A percentile compares a stretch with the other conserved stretches of the same genome.
Conservation (phyloP, 306 rosid species). For the Comarum palustre region DNA sequence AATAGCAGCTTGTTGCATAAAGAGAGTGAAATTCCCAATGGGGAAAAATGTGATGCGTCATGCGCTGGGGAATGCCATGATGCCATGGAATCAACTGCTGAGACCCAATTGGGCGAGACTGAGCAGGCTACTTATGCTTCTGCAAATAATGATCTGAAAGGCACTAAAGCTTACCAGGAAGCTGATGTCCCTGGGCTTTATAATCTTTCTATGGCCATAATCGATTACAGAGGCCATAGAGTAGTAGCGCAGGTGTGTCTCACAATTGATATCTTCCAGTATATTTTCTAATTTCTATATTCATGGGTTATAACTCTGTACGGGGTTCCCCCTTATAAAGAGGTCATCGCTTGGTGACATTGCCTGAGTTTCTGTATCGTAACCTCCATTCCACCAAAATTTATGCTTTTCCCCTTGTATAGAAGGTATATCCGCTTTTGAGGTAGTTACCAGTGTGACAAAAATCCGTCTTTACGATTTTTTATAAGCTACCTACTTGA, state of each 20-base stretch:
- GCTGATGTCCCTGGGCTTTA: conserved; percentile 93
- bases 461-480: not conserved
- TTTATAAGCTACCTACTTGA: not conserved
- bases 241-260: conserved; percentile 94
- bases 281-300: not conserved
- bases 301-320: not conserved
- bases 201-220: conserved; percentile 94
- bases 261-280: not conserved
- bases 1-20: conserved; percentile 31
- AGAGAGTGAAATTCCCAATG: conserved; percentile 50
- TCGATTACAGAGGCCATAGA: conserved; percentile 97
- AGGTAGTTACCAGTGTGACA: not conserved
- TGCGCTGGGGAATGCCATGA: conserved; percentile 43
- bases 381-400: not conserved
- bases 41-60: conserved; percentile 42
- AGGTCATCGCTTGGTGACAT: not conserved
- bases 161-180: conserved; percentile 98
- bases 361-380: not conserved
- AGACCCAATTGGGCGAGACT: conserved; percentile 71
- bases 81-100: conserved; percentile 44
- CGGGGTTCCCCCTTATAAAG: not conserved
- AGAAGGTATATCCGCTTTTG: not conserved
- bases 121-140: conserved; percentile 99
- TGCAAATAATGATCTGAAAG: conserved; percentile 98
- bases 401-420: not conserved